Conservation (phyloP, 2,329 filamentous ascomycete genomes). For the Trichoderma brevicompactum region DNA sequence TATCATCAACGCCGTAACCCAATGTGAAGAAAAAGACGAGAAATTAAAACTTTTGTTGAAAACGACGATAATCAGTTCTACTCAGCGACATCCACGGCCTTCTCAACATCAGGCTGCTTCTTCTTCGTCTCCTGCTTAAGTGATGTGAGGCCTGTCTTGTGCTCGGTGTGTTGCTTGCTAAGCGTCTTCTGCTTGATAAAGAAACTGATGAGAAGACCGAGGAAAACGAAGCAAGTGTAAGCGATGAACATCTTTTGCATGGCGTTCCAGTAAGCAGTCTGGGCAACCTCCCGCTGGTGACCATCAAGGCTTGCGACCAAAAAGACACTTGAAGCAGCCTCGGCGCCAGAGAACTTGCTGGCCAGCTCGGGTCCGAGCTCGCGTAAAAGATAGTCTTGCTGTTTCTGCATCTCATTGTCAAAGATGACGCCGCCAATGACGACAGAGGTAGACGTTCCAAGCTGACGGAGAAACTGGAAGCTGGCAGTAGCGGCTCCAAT, state of each 20-base stretch:
- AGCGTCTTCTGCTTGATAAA: slow-evolving; percentile 55
- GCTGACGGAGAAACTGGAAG: slow-evolving; percentile 69
- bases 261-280: slow-evolving; percentile 54
- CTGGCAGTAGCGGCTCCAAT: slow-evolving; percentile 71
- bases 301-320: slow-evolving; percentile 58
- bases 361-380: slow-evolving; percentile 58
- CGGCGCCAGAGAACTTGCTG: slow-evolving; percentile 58
- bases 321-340: slow-evolving; percentile 64
- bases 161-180: slow-evolving; percentile 60
- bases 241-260: slow-evolving; percentile 63
- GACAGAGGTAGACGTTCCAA: slow-evolving; percentile 69
- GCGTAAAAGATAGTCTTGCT: slow-evolving; percentile 52
- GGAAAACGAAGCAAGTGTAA: slow-evolving; percentile 54
- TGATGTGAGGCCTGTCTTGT: slow-evolving; percentile 60
- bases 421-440: slow-evolving; percentile 80
- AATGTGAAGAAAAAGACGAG: neutral
- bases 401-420: slow-evolving; percentile 71
- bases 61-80: neutral
- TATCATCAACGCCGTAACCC: slow-evolving; percentile 12
- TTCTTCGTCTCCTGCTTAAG: slow-evolving; percentile 41
- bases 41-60: slow-evolving; percentile 1
- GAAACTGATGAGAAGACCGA: slow-evolving; percentile 53
- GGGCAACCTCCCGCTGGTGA: slow-evolving; percentile 49
- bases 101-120: slow-evolving; percentile 31
- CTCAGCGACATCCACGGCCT: neutral